These are phyloP conservation scores for Phytophthora sojae DNA, from an alignment of 352 stramenopile genomes.

Conservation along the genomic window DNA sequence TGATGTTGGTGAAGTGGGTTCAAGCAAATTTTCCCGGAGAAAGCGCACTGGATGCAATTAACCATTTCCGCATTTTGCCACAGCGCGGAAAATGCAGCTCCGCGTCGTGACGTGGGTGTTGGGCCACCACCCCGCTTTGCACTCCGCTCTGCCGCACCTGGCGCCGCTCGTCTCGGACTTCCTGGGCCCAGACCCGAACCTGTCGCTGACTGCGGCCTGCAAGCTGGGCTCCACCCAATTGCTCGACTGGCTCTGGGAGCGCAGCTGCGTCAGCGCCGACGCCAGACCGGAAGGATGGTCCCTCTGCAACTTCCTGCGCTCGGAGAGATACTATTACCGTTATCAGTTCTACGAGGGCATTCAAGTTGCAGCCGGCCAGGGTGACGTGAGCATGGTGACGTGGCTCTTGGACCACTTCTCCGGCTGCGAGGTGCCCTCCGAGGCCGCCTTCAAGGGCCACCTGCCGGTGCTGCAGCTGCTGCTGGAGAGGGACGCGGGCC, in stretches of 20 bases:
- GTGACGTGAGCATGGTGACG: neutral
- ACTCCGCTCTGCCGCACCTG: neutral
- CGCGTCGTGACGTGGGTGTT: neutral
- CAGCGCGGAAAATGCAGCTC: neutral
- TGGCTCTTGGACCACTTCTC: slow-evolving; percentile 5
- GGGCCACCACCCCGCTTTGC: neutral
- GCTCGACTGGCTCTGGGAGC: slow-evolving; percentile 2
- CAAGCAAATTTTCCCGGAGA: neutral
- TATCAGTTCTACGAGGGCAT: slow-evolving; percentile 7
- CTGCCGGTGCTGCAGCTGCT: neutral
- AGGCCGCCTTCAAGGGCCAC: neutral
- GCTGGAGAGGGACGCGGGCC: neutral
- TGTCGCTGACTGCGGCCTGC: neutral
- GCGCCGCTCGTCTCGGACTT: neutral
- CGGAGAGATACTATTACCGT: neutral
- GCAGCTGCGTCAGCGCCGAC: neutral
- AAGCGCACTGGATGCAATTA: neutral
- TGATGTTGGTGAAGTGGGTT: neutral
- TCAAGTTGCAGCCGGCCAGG: neutral
- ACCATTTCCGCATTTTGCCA: neutral
- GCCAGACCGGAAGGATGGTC: neutral
- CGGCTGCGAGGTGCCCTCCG: neutral
- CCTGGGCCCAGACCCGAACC: neutral
- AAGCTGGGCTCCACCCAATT: neutral
- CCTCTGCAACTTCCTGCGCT: slow-evolving; percentile 3